Conservation (phyloP, 1,284 basidiomycete genomes). For the Fomitopsis betulina region DNA sequence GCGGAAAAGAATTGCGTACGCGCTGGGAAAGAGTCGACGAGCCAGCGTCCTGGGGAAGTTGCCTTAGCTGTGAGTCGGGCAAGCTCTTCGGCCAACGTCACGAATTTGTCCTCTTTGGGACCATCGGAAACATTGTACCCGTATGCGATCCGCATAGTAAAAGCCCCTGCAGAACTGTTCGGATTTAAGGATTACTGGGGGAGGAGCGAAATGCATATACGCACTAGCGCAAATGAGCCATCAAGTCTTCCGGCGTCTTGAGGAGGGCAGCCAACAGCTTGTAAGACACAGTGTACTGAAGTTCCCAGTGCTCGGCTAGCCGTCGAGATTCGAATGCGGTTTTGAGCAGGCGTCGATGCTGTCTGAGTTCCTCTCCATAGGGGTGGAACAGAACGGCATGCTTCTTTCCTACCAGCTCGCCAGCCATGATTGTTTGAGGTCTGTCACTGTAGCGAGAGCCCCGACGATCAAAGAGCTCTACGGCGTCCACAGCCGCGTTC, state of each 20-base stretch:
- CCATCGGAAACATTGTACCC: slow-evolving; percentile 5
- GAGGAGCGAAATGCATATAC: not conserved
- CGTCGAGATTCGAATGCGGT: not conserved
- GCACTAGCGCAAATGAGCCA: slow-evolving; percentile 2
- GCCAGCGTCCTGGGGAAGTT: slow-evolving; percentile 10
- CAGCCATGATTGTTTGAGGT: slow-evolving; percentile 5
- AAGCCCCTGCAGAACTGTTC: slow-evolving; percentile 6
- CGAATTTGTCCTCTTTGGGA: slow-evolving; percentile 4
- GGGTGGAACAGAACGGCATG: slow-evolving; percentile 1
- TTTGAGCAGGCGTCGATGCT: not conserved
- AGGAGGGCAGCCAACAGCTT: not conserved
- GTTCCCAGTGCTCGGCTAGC: not conserved
- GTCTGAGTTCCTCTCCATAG: not conserved
- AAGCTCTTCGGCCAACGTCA: slow-evolving; percentile 10
- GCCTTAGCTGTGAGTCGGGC: slow-evolving; percentile 7
- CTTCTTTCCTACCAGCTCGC: not conserved
- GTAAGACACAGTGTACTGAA: not conserved
- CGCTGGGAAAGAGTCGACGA: slow-evolving; percentile 12
- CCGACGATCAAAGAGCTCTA: slow-evolving; percentile 30
- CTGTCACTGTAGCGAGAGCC: slow-evolving; percentile 27
- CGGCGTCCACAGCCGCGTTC: slow-evolving; percentile 27
- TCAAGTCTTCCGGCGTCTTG: not conserved
- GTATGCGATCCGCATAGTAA: slow-evolving; percentile 11
- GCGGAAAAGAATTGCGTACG: not conserved
- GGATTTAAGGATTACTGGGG: not conserved